These are phyloP conservation scores for Linnemannia exigua DNA, from an alignment of 192 early-diverging fungal species.

Conservation along the genomic window DNA sequence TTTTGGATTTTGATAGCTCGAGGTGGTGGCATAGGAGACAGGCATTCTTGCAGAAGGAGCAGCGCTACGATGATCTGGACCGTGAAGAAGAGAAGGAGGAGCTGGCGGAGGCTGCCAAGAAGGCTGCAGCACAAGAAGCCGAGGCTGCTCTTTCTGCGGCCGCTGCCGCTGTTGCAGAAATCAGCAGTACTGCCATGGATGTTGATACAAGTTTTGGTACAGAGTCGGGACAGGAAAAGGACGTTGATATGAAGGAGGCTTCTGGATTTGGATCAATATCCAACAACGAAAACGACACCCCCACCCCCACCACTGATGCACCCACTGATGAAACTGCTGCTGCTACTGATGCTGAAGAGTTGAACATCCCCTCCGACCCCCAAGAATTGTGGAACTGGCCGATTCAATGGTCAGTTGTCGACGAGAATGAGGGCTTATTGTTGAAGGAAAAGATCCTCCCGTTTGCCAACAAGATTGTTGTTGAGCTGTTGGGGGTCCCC, in stretches of 20 bases:
- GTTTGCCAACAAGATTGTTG: conserved; percentile 84
- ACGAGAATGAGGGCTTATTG: conserved; percentile 66
- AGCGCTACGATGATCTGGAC: conserved; percentile 54
- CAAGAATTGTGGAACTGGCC: conserved; percentile 79
- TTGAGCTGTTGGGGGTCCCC: conserved; percentile 84
- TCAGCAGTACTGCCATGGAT: not conserved
- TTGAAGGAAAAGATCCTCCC: conserved; percentile 78
- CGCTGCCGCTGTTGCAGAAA: conserved; percentile 27
- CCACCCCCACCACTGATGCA: conserved; percentile 12
- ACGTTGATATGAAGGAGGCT: conserved; percentile 19
- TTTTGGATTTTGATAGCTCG: conserved; percentile 50
- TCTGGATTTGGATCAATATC: not conserved
- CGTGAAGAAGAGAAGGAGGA: conserved; percentile 82
- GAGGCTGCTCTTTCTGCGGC: conserved; percentile 36
- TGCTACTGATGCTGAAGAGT: not conserved
- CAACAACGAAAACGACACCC: not conserved
- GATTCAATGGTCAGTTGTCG: conserved; percentile 83
- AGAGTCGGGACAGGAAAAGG: conserved; percentile 4
- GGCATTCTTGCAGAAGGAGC: conserved; percentile 51
- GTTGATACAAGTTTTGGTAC: not conserved
- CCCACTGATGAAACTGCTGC: conserved; percentile 10
- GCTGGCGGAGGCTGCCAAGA: conserved; percentile 68
- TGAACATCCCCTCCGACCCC: conserved; percentile 74
- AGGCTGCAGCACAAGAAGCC: conserved; percentile 58
- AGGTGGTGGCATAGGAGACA: conserved; percentile 83